phyloP scores from a whole-genome alignment of 768 basidiomycete genomes.

The Kwoniella dendrophila region DNA sequence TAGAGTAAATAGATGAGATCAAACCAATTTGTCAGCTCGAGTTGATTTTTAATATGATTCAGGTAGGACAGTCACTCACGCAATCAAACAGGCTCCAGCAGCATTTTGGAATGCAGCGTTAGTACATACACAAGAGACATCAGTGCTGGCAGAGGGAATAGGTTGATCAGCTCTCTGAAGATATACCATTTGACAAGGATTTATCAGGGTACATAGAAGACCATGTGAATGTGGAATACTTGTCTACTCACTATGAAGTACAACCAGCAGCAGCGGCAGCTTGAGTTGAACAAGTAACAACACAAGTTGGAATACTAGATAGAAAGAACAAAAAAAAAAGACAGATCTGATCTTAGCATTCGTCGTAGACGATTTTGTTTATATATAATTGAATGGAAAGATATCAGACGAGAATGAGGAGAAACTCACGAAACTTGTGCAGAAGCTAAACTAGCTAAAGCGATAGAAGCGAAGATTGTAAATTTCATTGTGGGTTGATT shows the following conservation, averaged over 20 bases:
- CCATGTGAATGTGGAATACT: too few relatives aligned
- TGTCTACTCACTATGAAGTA: slow-evolving; percentile 36
- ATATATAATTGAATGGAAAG: background rate
- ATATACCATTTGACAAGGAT: too few relatives aligned
- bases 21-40: too few relatives aligned
- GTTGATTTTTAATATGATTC: too few relatives aligned
- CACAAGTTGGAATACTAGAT: slow-evolving; percentile 40
- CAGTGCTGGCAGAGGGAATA: slow-evolving; percentile 23
- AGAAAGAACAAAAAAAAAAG: background rate
- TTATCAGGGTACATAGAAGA: too few relatives aligned
- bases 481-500: slow-evolving; percentile 40
- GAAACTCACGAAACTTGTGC: slow-evolving; percentile 33
- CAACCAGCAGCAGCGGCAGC: slow-evolving; percentile 48
- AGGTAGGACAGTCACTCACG: slow-evolving; percentile 30
- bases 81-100: slow-evolving; percentile 36
- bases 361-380: background rate
- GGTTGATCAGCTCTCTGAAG: too few relatives aligned
- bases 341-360: too few relatives aligned
- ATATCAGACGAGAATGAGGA: background rate
- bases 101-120: slow-evolving; percentile 44
- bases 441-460: slow-evolving; percentile 27
- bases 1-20: too few relatives aligned
- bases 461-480: slow-evolving; percentile 28
- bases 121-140: slow-evolving; percentile 47
- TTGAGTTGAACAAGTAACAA: slow-evolving; percentile 42